phyloP scores from a whole-genome alignment of 495 filamentous ascomycete species.

The Hamigera avellanea region DNA sequence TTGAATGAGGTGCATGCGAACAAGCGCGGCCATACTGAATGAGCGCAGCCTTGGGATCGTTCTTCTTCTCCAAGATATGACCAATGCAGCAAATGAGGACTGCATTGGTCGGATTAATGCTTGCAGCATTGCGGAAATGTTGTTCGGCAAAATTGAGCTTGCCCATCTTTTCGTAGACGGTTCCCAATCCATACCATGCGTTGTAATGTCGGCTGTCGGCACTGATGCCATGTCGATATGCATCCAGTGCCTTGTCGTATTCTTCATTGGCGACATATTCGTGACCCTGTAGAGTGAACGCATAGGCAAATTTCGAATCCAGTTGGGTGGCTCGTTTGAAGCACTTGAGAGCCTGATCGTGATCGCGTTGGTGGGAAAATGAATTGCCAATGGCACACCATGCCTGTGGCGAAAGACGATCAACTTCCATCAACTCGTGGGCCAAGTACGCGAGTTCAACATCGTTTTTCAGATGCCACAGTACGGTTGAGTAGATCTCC shows the following conservation, averaged over 20 bases:
- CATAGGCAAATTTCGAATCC: conserved; percentile 85
- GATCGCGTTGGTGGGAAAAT: conserved; percentile 88
- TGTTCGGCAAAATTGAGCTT: conserved; percentile 82
- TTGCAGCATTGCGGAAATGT: conserved; percentile 76
- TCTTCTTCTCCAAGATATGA: conserved; percentile 74
- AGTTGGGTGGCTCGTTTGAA: conserved; percentile 92
- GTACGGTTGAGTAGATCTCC: conserved; percentile 94
- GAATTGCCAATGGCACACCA: conserved; percentile 96
- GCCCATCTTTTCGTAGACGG: conserved; percentile 88
- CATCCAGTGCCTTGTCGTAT: conserved; percentile 81
- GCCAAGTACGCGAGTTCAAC: conserved; percentile 84
- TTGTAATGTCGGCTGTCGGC: conserved; percentile 90
- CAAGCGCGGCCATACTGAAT: conserved; percentile 70
- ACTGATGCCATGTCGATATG: conserved; percentile 71
- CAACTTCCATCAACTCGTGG: conserved; percentile 75
- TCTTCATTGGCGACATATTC: conserved; percentile 96
- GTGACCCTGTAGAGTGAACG: conserved; percentile 89
- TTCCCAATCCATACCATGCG: conserved; percentile 90
- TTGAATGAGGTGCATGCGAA: conserved; percentile 65
- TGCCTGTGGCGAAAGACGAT: conserved; percentile 80
- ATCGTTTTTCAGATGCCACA: conserved; percentile 92
- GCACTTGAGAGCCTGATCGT: conserved; percentile 87
- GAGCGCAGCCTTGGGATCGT: conserved; percentile 65
- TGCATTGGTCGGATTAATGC: conserved; percentile 84
- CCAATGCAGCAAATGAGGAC: conserved; percentile 88